Conservation (phyloP, 352 stramenopile genomes). For the Pythium brassicae region DNA sequence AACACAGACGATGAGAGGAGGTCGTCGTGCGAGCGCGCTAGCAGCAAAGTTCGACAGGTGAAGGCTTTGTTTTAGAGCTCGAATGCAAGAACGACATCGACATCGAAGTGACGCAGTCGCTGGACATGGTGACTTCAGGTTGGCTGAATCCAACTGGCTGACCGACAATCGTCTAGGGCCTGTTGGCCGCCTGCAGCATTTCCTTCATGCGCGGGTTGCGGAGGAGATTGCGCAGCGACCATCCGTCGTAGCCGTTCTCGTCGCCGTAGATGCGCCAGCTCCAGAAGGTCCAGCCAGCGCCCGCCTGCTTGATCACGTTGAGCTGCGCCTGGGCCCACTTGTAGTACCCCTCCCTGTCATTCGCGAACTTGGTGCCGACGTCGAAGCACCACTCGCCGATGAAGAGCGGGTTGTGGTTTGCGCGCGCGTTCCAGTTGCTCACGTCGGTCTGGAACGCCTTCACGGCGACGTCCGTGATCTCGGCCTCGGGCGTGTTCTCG, state of each 20-base stretch:
- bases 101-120: no score
- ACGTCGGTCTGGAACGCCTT: constrained; percentile 31
- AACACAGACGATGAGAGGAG: no score
- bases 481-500: constrained; percentile 42
- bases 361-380: constrained; percentile 45
- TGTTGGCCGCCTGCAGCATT: constrained; percentile 1
- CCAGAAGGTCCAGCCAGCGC: constrained; percentile 73
- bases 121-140: no score
- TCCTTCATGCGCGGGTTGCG: constrained; percentile 27
- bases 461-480: constrained; percentile 45
- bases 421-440: constrained; percentile 33
- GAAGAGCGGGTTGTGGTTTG: constrained; percentile 35
- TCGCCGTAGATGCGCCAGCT: constrained; percentile 69
- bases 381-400: constrained; percentile 46
- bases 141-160: no score
- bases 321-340: constrained; percentile 42
- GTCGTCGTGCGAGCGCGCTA: no score
- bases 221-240: constrained; percentile 56
- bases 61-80: no score
- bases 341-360: constrained; percentile 36
- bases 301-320: constrained; percentile 43
- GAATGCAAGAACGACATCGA: no score
- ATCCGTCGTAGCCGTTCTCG: constrained; percentile 48
- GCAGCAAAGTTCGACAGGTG: no score
- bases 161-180: no score